Evolutionary conservation across 495 filamentous ascomycete species (phyloP).

Genomic region (Trichocladium uniseriatum): DNA sequence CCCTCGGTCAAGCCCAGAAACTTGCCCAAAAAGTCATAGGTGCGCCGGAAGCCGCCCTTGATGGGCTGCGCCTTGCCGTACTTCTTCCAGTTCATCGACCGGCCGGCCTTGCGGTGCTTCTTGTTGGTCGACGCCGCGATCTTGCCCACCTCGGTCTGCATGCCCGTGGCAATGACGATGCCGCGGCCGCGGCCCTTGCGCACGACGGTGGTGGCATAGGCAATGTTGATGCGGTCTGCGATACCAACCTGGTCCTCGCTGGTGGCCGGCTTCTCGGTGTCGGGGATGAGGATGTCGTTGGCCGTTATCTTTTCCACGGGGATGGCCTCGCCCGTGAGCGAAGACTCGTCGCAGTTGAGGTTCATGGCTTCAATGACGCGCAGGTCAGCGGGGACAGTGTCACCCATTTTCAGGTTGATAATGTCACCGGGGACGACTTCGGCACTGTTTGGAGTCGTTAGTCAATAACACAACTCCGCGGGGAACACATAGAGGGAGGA

Average conservation of each 20-base stretch:
- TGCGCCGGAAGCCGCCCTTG: constrained; percentile 47
- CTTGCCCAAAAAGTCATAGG: constrained; percentile 54
- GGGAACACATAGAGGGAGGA: too few species aligned
- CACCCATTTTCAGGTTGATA: constrained; percentile 70
- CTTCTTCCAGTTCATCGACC: constrained; percentile 55
- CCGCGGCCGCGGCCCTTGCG: constrained; percentile 59
- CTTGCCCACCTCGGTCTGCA: constrained; percentile 77
- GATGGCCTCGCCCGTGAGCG: constrained; percentile 62
- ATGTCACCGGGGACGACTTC: constrained; percentile 79
- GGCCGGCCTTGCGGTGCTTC: constrained; percentile 50
- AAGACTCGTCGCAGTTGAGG: constrained; percentile 35
- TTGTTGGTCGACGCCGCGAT: constrained; percentile 60
- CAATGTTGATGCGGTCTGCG: constrained; percentile 60
- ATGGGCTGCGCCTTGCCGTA: constrained; percentile 49
- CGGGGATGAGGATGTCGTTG: constrained; percentile 26
- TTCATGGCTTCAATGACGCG: constrained; percentile 73
- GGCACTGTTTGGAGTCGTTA: constrained; percentile 38
- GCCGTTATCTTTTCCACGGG: constrained; percentile 28
- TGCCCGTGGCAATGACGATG: constrained; percentile 61
- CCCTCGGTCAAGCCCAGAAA: constrained; percentile 70
- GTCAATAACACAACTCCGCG: too few species aligned
- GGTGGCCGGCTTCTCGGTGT: constrained; percentile 21
- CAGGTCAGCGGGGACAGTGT: constrained; percentile 72
- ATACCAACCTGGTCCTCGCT: constrained; percentile 46
- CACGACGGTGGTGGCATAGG: constrained; percentile 58